Conservation (phyloP, 2,329 filamentous ascomycete species). For the Hypoxylon sp. region DNA sequence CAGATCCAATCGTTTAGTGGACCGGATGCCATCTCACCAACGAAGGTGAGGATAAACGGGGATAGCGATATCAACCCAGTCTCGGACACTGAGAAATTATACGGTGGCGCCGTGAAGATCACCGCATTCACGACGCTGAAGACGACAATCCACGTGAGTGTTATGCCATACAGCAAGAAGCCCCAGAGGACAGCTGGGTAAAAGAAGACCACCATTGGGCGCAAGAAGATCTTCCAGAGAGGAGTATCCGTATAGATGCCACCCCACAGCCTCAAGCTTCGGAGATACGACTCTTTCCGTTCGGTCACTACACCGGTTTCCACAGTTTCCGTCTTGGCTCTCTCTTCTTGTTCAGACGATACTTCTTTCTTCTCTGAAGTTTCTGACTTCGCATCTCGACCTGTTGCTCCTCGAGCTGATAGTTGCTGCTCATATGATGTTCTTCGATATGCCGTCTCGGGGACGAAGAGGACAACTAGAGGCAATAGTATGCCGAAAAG, state of each 20-base stretch:
- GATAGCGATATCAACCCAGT: slow-evolving; percentile 67
- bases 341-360: slow-evolving; percentile 40
- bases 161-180: slow-evolving; percentile 64
- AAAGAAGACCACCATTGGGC: slow-evolving; percentile 65
- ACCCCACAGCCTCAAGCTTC: slow-evolving; percentile 55
- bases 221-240: slow-evolving; percentile 58
- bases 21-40: slow-evolving; percentile 62
- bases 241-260: slow-evolving; percentile 57
- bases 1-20: slow-evolving; percentile 63
- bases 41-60: slow-evolving; percentile 63
- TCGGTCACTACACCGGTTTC: slow-evolving; percentile 49
- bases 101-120: slow-evolving; percentile 65
- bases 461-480: slow-evolving; percentile 64
- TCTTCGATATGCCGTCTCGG: slow-evolving; percentile 65
- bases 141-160: slow-evolving; percentile 59
- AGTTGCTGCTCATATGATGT: slow-evolving; percentile 46
- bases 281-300: slow-evolving; percentile 54
- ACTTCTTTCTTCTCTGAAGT: slow-evolving; percentile 45
- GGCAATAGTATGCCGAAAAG: slow-evolving; percentile 61
- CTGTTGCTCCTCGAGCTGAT: slow-evolving; percentile 12
- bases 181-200: slow-evolving; percentile 67
- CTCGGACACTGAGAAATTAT: slow-evolving; percentile 65
- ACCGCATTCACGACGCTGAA: slow-evolving; percentile 64
- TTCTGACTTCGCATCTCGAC: slow-evolving; percentile 40
- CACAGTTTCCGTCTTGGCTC: slow-evolving; percentile 34